Evolutionary conservation across 23 red algal species (phyloP), one percentile per base, ranked within the genome.

Genomic region (Cyanidium caldarium): DNA sequence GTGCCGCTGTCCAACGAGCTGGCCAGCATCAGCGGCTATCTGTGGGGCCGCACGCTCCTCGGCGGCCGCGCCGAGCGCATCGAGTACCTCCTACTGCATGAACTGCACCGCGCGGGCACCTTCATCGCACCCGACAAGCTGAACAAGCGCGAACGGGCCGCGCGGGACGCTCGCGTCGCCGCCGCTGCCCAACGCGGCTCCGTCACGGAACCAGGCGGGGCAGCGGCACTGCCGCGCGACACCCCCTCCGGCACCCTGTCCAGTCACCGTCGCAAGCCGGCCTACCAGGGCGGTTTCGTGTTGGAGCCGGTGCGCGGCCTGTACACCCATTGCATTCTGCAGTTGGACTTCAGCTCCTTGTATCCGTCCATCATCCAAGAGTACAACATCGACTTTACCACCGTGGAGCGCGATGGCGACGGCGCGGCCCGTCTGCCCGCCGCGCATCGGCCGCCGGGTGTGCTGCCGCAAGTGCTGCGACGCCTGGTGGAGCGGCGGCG

Each of bases 331-430:
- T 86, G 80, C 68, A 69, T 86, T 0, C 80, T 98, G 31, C 92
- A 98, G 44, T 77, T 98, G 1, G 92, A 98, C 75, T 98, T 98
- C 68, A 98, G 87, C 80, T 89, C 84, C 2, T 38, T 98, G 37
- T 98, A 98, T 58, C 92, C 92, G 2, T 98, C 92, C 33, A 98
- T 98, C 40, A 98, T 98, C 65, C 92, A 88, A 35, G 92, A 98
- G 70, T 98, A 85, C 69, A 98, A 98, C 38, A 87, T 98, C 35
- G 87, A 84, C 44, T 98, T 98, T 51, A 98, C 92, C 29, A 98
- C 92, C 39, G 42, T 89, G 14, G 35, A 72, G 16, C 72, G 84
- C 30, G 30, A 37, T 33, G 35, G 37, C 5, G 37, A 17, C 20
- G 58, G 46, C 3, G 38, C 57, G 25, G 43, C 30, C 28, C 1